phyloP scores from a whole-genome alignment of 495 filamentous ascomycete species.

The Penicillium canariense region DNA sequence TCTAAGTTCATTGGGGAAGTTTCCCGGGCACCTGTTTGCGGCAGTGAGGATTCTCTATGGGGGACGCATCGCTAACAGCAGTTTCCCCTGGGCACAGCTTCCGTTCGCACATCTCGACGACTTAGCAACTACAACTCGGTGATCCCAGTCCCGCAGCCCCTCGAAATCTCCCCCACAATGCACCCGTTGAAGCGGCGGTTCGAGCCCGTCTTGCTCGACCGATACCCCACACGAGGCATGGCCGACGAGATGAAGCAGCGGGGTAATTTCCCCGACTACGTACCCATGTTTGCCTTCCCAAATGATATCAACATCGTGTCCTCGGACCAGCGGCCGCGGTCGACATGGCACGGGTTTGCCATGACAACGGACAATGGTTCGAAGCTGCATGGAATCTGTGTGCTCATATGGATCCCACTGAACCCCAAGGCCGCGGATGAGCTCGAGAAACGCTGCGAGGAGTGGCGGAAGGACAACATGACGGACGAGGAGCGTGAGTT shows the following conservation, averaged over 20 bases:
- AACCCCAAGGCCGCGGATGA: conserved; percentile 78
- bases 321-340: conserved; percentile 85
- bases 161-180: conserved; percentile 87
- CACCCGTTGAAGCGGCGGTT: conserved; percentile 92
- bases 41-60: neutral
- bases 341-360: conserved; percentile 97
- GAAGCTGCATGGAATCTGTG: conserved; percentile 85
- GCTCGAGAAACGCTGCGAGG: conserved; percentile 86
- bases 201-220: conserved; percentile 88
- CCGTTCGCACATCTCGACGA: conserved; percentile 81
- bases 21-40: neutral
- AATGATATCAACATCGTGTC: conserved; percentile 97
- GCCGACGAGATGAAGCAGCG: conserved; percentile 77
- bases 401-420: conserved; percentile 91
- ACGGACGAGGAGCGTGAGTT: conserved; percentile 91
- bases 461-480: conserved; percentile 95
- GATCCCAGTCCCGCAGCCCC: conserved; percentile 86
- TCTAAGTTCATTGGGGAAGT: neutral
- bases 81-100: conserved; percentile 53
- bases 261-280: conserved; percentile 91
- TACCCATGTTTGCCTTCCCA: conserved; percentile 98
- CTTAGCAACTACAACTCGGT: conserved; percentile 98
- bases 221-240: conserved; percentile 83
- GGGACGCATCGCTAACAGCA: neutral
- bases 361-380: conserved; percentile 94